phyloP scores from a whole-genome alignment of 768 basidiomycete species.

The Phanerodontia chrysosporium region DNA sequence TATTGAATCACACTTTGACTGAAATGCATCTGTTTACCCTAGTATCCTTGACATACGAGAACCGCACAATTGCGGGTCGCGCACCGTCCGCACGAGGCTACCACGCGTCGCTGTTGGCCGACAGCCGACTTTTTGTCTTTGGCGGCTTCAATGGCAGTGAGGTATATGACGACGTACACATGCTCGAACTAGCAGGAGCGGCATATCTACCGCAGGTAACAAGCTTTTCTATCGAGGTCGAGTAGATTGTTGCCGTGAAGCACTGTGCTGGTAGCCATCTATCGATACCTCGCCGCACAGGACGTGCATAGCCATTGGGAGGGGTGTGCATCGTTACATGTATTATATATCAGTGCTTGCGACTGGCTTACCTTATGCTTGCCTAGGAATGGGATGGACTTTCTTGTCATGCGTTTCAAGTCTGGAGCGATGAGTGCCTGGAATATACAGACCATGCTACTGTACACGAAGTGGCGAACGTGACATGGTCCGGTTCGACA shows the following conservation, averaged over 20 bases:
- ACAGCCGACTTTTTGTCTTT: constrained; percentile 80
- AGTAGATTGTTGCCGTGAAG: constrained; percentile 1
- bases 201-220: constrained; percentile 79
- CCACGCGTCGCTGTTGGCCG: constrained; percentile 77
- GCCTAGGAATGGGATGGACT: too few relatives aligned
- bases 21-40: neutral
- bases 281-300: too few relatives aligned
- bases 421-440: too few relatives aligned
- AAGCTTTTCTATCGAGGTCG: constrained; percentile 28
- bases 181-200: constrained; percentile 80
- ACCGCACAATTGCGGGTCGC: constrained; percentile 61
- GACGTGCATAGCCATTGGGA: too few relatives aligned
- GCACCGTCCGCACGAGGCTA: constrained; percentile 78
- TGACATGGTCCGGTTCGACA: too few relatives aligned
- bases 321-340: too few relatives aligned
- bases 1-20: neutral
- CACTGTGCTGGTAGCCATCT: too few relatives aligned
- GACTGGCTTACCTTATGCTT: too few relatives aligned
- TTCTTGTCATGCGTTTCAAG: too few relatives aligned
- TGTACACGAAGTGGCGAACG: too few relatives aligned
- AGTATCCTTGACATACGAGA: constrained; percentile 86
- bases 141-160: constrained; percentile 86
- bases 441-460: too few relatives aligned
- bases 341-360: too few relatives aligned
- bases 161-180: constrained; percentile 81